Evolutionary conservation across 371 early-diverging fungal species (phyloP).

Genomic region (Funneliformis caledonium): DNA sequence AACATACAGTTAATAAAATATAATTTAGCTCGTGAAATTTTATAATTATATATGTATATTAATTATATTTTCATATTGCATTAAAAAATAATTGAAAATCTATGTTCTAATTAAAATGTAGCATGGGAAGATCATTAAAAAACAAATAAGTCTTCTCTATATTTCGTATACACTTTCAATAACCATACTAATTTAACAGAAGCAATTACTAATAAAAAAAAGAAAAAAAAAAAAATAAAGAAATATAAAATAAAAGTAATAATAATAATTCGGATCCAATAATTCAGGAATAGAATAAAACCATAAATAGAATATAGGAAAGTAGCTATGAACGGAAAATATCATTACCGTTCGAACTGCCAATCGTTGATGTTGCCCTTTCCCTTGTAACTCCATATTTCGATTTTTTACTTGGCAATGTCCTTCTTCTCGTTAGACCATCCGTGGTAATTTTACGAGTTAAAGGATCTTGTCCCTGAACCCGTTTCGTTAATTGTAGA

Average conservation of each 20-base stretch:
- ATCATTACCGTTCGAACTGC: slow-evolving; percentile 1
- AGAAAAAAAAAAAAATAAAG: not conserved
- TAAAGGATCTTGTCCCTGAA: not conserved
- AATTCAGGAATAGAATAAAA: not conserved
- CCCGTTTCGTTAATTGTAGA: not conserved
- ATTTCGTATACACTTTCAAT: not conserved
- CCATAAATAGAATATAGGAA: not conserved
- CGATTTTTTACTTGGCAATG: slow-evolving; percentile 32
- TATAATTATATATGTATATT: not conserved
- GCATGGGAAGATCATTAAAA: not conserved
- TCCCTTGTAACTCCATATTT: not conserved
- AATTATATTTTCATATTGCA: not conserved
- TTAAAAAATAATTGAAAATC: no score
- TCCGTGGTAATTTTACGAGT: not conserved
- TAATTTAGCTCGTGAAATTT: not conserved
- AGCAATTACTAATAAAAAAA: not conserved
- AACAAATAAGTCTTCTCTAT: not conserved
- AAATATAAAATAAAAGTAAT: not conserved
- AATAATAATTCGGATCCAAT: not conserved
- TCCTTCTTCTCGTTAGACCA: slow-evolving; percentile 21
- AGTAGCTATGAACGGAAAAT: not conserved
- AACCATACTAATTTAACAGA: not conserved
- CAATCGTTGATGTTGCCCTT: not conserved
- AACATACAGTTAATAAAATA: not conserved
- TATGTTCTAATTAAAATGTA: not conserved